phyloP scores from a whole-genome alignment of 2,329 filamentous ascomycete genomes.

The Paecilomyces sp. region DNA sequence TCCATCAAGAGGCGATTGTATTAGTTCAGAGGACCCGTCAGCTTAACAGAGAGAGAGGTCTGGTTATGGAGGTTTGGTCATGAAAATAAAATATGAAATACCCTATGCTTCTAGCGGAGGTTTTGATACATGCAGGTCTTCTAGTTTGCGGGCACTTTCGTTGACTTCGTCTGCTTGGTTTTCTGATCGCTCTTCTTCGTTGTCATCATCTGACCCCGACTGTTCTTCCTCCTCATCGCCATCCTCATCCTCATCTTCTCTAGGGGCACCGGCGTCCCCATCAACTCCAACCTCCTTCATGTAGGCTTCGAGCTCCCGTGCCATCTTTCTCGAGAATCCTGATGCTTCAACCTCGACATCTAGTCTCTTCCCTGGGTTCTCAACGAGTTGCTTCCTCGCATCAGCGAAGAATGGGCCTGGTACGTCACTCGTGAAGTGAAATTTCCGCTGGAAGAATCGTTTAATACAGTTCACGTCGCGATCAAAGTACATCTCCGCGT shows the following conservation, averaged over 20 bases:
- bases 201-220: constrained; percentile 25
- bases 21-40: no score
- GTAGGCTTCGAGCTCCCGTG: constrained; percentile 85
- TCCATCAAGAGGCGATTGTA: no score
- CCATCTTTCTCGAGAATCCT: constrained; percentile 94
- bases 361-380: constrained; percentile 60
- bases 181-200: constrained; percentile 16
- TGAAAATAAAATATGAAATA: background rate
- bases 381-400: constrained; percentile 62
- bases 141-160: constrained; percentile 22
- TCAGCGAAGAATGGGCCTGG: constrained; percentile 81
- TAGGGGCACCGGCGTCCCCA: constrained; percentile 38
- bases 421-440: constrained; percentile 75
- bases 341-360: constrained; percentile 88
- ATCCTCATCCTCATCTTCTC: constrained; percentile 27
- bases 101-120: constrained; percentile 6
- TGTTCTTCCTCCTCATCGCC: constrained; percentile 29
- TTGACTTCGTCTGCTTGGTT: constrained; percentile 10
- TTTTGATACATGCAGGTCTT: constrained; percentile 25
- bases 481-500: constrained; percentile 96
- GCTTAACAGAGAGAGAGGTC: no score
- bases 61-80: no score
- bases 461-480: constrained; percentile 94
- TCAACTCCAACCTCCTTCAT: constrained; percentile 66
- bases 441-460: constrained; percentile 82